Conservation (phyloP, 192 early-diverging fungal genomes). For the Obelidium mucronatum region DNA sequence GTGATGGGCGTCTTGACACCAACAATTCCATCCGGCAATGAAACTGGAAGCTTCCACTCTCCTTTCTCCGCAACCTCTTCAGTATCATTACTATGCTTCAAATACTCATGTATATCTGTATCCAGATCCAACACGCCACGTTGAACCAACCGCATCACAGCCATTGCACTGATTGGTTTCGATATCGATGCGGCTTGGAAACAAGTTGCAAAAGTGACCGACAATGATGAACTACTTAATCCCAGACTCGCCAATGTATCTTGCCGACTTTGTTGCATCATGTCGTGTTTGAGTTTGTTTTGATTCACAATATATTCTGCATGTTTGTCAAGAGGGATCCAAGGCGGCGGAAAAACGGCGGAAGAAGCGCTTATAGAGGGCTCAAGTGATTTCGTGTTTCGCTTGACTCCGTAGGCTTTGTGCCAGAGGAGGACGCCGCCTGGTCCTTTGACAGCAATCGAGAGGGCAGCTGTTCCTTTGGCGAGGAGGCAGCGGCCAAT, state of each 20-base stretch:
- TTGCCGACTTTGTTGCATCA: no score
- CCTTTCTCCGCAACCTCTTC: no score
- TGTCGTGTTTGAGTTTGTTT: no score
- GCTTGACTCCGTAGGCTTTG: not conserved
- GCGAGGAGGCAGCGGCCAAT: not conserved
- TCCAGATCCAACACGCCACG: constrained; percentile 45
- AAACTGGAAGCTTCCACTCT: not conserved
- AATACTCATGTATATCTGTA: constrained; percentile 36
- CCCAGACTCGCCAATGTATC: no score
- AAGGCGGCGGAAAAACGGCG: not conserved
- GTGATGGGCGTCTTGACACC: constrained; percentile 15
- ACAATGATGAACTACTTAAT: no score
- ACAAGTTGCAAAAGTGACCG: constrained; percentile 27
- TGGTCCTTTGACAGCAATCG: not conserved
- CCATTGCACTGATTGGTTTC: constrained; percentile 45
- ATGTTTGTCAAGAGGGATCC: not conserved
- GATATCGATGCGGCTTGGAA: constrained; percentile 48
- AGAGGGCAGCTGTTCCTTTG: not conserved
- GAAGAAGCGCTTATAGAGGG: no score
- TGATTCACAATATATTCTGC: no score
- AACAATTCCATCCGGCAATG: not conserved
- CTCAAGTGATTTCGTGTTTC: constrained; percentile 2
- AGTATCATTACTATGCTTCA: no score
- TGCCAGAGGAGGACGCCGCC: not conserved
- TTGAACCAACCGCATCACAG: constrained; percentile 41